phyloP scores from a whole-genome alignment of 1,139 yeast genomes.

The Lipomyces yarrowii region DNA sequence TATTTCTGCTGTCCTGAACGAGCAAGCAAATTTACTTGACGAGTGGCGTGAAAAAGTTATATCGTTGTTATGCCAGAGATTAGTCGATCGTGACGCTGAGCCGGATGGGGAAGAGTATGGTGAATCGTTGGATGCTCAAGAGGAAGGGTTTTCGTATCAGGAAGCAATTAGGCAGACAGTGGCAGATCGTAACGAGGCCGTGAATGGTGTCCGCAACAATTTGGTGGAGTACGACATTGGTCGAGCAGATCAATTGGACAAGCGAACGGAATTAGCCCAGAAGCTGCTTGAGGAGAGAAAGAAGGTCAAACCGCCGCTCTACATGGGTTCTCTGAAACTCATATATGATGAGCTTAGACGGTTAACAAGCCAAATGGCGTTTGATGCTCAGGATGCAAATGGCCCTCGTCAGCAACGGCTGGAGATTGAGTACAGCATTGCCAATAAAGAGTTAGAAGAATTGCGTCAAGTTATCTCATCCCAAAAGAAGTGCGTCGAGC shows the following conservation, averaged over 20 bases:
- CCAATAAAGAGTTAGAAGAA: conserved; percentile 20
- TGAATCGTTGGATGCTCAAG: conserved; percentile 72
- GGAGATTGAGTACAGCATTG: conserved; percentile 19
- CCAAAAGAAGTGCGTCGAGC: conserved; percentile 36
- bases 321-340: conserved; percentile 23
- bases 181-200: conserved; percentile 57
- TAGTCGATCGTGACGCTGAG: conserved; percentile 48
- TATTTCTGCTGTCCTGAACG: conserved; percentile 50
- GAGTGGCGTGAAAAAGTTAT: conserved; percentile 55
- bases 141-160: conserved; percentile 63
- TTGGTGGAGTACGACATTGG: conserved; percentile 30
- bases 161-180: conserved; percentile 61
- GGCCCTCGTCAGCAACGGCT: conserved; percentile 18
- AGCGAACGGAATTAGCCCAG: conserved; percentile 29
- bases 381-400: conserved; percentile 22
- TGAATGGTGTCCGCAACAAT: conserved; percentile 43
- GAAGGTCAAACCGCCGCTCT: conserved; percentile 15
- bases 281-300: conserved; percentile 19
- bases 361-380: conserved; percentile 14
- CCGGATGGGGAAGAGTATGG: conserved; percentile 82
- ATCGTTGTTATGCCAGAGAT: conserved; percentile 51
- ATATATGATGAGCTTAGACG: conserved; percentile 25
- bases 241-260: conserved; percentile 22
- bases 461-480: conserved; percentile 26
- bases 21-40: conserved; percentile 60